These are phyloP conservation scores for Vigna nakashimae DNA, from an alignment of 306 rosid species.

Conservation along the genomic window DNA sequence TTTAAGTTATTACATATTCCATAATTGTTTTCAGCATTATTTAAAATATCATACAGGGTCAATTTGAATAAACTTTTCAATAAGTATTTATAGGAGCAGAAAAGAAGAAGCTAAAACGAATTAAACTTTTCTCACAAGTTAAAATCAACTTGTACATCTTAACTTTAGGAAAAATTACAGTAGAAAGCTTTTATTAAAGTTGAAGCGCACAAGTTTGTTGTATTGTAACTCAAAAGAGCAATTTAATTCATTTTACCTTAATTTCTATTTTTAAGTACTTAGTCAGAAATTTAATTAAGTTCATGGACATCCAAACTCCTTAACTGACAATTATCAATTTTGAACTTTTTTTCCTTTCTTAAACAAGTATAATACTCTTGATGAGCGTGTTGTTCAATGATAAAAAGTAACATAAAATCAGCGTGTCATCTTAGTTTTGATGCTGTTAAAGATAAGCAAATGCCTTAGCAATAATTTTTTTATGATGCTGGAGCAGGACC, in stretches of 20 bases:
- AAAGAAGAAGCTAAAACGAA: no score
- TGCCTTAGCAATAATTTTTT: slow-evolving; percentile 20
- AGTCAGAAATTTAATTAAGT: background rate
- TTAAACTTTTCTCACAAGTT: no score
- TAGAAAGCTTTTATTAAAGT: no score
- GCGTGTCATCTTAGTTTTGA: background rate
- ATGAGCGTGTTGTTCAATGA: background rate
- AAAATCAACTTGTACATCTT: no score
- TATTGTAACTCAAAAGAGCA: no score
- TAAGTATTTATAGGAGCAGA: no score
- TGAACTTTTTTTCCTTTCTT: background rate
- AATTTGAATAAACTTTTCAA: no score
- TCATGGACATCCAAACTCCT: slow-evolving; percentile 26
- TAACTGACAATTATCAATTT: slow-evolving; percentile 1
- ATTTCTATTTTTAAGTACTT: no score
- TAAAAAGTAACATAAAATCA: background rate
- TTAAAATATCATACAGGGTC: background rate
- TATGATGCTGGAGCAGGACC: slow-evolving; percentile 73
- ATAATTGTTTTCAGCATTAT: background rate
- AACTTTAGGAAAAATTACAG: no score
- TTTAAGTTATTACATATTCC: slow-evolving; percentile 10
- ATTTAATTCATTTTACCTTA: no score
- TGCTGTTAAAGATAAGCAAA: slow-evolving; percentile 20
- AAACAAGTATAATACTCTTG: slow-evolving; percentile 12
- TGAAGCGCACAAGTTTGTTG: no score